Conservation (phyloP, 129 eudicot species). For the Pseudognaphalium luteoalbum region DNA sequence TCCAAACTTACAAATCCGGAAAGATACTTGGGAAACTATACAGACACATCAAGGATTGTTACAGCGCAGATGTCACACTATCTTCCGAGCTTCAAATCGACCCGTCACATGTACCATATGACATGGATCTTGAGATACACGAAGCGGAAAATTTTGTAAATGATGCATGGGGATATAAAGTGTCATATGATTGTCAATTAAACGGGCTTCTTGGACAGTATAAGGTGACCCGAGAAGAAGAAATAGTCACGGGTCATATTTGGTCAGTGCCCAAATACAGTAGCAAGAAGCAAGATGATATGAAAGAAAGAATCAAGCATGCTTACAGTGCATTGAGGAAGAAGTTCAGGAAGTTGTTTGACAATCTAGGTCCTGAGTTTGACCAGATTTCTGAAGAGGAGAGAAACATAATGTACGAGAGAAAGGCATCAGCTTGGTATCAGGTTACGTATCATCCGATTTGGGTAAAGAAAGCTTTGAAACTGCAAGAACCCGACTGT, state of each 20-base stretch:
- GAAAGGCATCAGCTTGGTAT: constrained; percentile 19
- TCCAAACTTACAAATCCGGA: constrained; percentile 47
- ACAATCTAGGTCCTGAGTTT: constrained; percentile 16
- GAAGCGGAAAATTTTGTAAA: constrained; percentile 38
- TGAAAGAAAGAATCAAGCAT: constrained; percentile 11
- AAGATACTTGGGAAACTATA: constrained; percentile 60
- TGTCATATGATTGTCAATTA: constrained; percentile 9
- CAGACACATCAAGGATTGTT: constrained; percentile 48
- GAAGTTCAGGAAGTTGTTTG: constrained; percentile 15
- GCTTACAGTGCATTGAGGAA: constrained; percentile 11
- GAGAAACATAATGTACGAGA: not conserved
- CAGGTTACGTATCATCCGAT: constrained; percentile 9
- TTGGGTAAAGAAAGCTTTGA: constrained; percentile 14
- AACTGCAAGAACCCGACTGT: constrained; percentile 1
- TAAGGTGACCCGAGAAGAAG: constrained; percentile 21
- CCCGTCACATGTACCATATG: constrained; percentile 39
- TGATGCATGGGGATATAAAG: constrained; percentile 58
- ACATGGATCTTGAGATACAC: constrained; percentile 46
- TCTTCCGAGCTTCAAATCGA: constrained; percentile 13
- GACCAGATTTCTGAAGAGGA: constrained; percentile 11
- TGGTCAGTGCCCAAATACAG: constrained; percentile 10
- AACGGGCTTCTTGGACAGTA: constrained; percentile 25
- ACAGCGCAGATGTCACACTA: not conserved
- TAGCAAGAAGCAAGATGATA: constrained; percentile 1
- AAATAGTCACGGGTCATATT: constrained; percentile 8